Percentiles rank a stretch among this genome's conserved stretches.
phyloP scores from a whole-genome alignment of 768 basidiomycete genomes.

The Mycena alexandri region DNA sequence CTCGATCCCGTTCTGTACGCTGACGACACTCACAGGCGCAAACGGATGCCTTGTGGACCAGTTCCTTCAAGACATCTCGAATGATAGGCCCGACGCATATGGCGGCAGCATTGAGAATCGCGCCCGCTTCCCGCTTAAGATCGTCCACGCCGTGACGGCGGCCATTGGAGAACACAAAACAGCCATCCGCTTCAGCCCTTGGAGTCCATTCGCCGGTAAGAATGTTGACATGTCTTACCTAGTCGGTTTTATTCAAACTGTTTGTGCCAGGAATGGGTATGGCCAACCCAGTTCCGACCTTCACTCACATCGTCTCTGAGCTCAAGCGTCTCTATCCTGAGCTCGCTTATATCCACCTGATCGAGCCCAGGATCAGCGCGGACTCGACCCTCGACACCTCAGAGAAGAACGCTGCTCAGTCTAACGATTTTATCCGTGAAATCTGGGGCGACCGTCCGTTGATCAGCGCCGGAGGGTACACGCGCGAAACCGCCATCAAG shows the following conservation, averaged over 20 bases:
- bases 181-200: slow-evolving; percentile 51
- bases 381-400: slow-evolving; percentile 1
- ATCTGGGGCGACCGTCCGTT: slow-evolving; percentile 48
- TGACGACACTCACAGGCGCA: slow-evolving; percentile 7
- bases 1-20: neutral
- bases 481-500: slow-evolving; percentile 43
- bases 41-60: slow-evolving; percentile 54
- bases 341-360: slow-evolving; percentile 55
- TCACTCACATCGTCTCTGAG: slow-evolving; percentile 43
- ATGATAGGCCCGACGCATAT: slow-evolving; percentile 63
- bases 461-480: slow-evolving; percentile 48
- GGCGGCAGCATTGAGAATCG: slow-evolving; percentile 66
- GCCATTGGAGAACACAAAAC: slow-evolving; percentile 57
- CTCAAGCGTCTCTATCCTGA: slow-evolving; percentile 44
- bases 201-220: slow-evolving; percentile 41
- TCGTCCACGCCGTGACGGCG: slow-evolving; percentile 54
- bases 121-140: slow-evolving; percentile 57
- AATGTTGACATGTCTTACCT: too few relatives aligned
- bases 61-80: slow-evolving; percentile 57
- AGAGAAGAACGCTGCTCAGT: slow-evolving; percentile 30
- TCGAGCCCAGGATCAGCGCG: slow-evolving; percentile 47
- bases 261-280: slow-evolving; percentile 50
- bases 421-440: slow-evolving; percentile 45
- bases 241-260: too few relatives aligned
- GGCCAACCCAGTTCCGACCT: slow-evolving; percentile 48